Evolutionary conservation across 257 asterid genomes (phyloP).

Genomic region (Verbascum thapsus): DNA sequence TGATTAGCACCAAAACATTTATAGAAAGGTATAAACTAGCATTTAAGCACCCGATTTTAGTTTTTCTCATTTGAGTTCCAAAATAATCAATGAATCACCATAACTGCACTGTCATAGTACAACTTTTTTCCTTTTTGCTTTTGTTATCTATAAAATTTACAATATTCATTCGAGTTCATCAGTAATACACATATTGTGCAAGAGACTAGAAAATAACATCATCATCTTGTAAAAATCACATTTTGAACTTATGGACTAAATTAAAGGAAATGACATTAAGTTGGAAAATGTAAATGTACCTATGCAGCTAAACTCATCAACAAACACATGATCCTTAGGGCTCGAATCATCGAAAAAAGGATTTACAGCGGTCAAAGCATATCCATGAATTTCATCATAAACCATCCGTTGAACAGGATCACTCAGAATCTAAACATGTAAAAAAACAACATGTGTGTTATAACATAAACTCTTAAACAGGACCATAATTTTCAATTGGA

Average conservation of each 20-base stretch:
- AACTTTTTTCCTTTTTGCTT: background rate
- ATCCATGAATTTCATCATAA: slow-evolving; percentile 96
- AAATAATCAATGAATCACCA: background rate
- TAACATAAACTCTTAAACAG: slow-evolving; percentile 15
- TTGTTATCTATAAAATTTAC: background rate
- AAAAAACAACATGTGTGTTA: slow-evolving; percentile 19
- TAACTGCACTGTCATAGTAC: background rate
- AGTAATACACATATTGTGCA: too few relatives aligned
- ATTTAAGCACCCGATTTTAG: slow-evolving; percentile 8
- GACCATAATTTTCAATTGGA: slow-evolving; percentile 12
- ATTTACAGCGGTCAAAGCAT: slow-evolving; percentile 79
- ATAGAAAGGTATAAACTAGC: background rate
- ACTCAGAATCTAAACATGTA: slow-evolving; percentile 74
- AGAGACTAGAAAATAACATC: too few relatives aligned
- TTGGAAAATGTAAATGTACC: slow-evolving; percentile 43
- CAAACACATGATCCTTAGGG: slow-evolving; percentile 81
- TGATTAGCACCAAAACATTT: background rate
- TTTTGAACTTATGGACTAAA: slow-evolving; percentile 11
- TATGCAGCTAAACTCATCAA: slow-evolving; percentile 99
- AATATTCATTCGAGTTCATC: slow-evolving; percentile 3
- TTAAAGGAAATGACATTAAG: slow-evolving; percentile 8
- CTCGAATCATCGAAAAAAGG: slow-evolving; percentile 83
- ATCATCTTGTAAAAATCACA: background rate
- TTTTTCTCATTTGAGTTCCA: background rate
- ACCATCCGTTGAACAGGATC: slow-evolving; percentile 95